Evolutionary conservation across 768 basidiomycete species (phyloP).

Genomic region (Neoboletus subvelutipes): DNA sequence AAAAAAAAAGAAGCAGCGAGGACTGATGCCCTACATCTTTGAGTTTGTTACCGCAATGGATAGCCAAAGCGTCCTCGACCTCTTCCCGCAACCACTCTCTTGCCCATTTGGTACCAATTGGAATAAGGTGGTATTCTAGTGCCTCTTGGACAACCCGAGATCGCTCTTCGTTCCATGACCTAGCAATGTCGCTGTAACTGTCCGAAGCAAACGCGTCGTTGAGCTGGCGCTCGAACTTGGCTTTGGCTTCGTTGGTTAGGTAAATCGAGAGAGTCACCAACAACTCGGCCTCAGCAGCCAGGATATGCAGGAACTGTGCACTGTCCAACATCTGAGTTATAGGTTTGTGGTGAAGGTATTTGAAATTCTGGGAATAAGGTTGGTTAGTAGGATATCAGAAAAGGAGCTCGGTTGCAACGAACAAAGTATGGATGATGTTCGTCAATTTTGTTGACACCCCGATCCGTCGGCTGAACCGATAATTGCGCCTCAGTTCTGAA

Average conservation of each 20-base stretch:
- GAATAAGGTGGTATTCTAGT: constrained; percentile 78
- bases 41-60: constrained; percentile 63
- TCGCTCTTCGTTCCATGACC: constrained; percentile 90
- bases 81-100: constrained; percentile 88
- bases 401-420: constrained; percentile 28
- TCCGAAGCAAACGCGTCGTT: constrained; percentile 82
- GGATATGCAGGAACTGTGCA: constrained; percentile 86
- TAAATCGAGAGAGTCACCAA: constrained; percentile 75
- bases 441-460: constrained; percentile 75
- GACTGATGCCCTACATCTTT: constrained; percentile 55
- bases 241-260: constrained; percentile 59
- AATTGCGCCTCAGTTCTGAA: constrained; percentile 77
- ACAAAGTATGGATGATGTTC: constrained; percentile 74
- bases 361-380: constrained; percentile 69
- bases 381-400: constrained; percentile 5
- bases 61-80: constrained; percentile 80
- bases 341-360: constrained; percentile 84
- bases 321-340: constrained; percentile 65
- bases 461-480: constrained; percentile 83
- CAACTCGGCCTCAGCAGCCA: constrained; percentile 86
- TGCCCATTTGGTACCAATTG: constrained; percentile 83
- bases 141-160: constrained; percentile 75
- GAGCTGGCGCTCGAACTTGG: constrained; percentile 73
- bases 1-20: background rate
- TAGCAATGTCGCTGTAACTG: constrained; percentile 78